Percentiles rank a stretch among this genome's conserved stretches.
These are phyloP conservation scores for Lodderomyces elongisporus DNA, from an alignment of 1,139 yeast species.

Conservation along the genomic window DNA sequence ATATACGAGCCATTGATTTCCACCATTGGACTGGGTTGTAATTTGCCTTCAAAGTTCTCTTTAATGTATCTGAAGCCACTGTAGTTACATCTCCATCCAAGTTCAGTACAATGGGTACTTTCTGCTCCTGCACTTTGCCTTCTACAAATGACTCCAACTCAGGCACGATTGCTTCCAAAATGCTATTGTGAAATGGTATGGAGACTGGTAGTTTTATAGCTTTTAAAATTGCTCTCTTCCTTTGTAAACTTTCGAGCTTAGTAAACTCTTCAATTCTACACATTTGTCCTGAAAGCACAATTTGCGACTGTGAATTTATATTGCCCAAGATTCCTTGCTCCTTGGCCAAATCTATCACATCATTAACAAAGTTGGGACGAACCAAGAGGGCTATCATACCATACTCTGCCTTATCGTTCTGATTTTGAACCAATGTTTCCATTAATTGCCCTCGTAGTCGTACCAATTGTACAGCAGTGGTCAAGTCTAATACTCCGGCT, in stretches of 20 bases:
- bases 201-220: conserved; percentile 36
- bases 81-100: conserved; percentile 23
- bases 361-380: conserved; percentile 15
- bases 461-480: conserved; percentile 45
- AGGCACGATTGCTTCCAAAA: conserved; percentile 34
- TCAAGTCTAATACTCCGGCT: conserved; percentile 34
- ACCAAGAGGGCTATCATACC: conserved; percentile 39
- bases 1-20: conserved; percentile 24
- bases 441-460: conserved; percentile 48
- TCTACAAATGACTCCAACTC: conserved; percentile 17
- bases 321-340: conserved; percentile 32
- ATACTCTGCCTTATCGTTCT: conserved; percentile 13
- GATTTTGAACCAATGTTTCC: conserved; percentile 25
- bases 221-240: conserved; percentile 5
- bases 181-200: conserved; percentile 50
- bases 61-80: conserved; percentile 17
- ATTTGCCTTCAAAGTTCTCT: conserved; percentile 30
- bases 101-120: conserved; percentile 31
- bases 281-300: conserved; percentile 42
- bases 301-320: conserved; percentile 37
- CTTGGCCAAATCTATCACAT: conserved; percentile 18
- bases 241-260: conserved; percentile 1
- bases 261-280: conserved; percentile 15
- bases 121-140: conserved; percentile 13
- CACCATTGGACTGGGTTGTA: conserved; percentile 44